These are phyloP conservation scores for Dothideomycetes sp. DNA, from an alignment of 2,329 filamentous ascomycete species.

Conservation along the genomic window DNA sequence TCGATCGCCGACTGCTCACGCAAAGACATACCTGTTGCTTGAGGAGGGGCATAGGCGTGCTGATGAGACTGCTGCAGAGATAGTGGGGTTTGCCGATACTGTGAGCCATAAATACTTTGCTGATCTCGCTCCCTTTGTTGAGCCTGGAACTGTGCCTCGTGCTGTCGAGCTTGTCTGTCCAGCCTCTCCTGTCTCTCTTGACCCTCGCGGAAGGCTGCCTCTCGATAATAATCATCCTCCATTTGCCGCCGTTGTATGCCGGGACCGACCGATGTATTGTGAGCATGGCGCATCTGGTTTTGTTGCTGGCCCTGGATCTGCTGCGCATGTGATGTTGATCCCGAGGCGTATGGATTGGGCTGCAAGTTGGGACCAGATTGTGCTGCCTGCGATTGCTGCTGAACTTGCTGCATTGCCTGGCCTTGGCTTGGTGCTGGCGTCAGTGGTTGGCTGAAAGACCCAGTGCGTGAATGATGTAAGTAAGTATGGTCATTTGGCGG, in stretches of 20 bases:
- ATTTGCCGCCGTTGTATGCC: slow-evolving; percentile 16
- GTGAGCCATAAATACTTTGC: background rate
- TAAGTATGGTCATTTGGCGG: slow-evolving; percentile 18
- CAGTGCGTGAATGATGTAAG: slow-evolving; percentile 20
- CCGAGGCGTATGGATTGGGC: slow-evolving; percentile 17
- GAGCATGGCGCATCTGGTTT: slow-evolving; percentile 19
- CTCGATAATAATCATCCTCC: too few relatives aligned
- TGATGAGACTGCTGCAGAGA: slow-evolving; percentile 1
- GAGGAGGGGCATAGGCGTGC: background rate
- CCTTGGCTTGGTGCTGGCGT: slow-evolving; percentile 10
- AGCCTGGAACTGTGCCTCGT: background rate
- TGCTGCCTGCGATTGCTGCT: slow-evolving; percentile 10
- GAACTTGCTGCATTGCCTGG: slow-evolving; percentile 11
- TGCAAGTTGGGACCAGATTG: slow-evolving; percentile 15
- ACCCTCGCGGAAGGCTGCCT: too few relatives aligned
- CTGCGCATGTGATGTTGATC: slow-evolving; percentile 5
- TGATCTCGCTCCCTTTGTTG: slow-evolving; percentile 4
- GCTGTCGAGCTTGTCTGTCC: slow-evolving; percentile 4
- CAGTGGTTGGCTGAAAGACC: slow-evolving; percentile 15
- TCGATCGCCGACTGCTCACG: slow-evolving; percentile 5
- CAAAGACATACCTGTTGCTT: background rate
- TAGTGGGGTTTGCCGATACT: slow-evolving; percentile 1
- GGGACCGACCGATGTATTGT: slow-evolving; percentile 17
- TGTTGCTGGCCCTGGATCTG: slow-evolving; percentile 14
- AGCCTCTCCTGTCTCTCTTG: slow-evolving; percentile 3